Evolutionary conservation across 495 filamentous ascomycete genomes (phyloP).

Genomic region (Penicillium antarcticum): DNA sequence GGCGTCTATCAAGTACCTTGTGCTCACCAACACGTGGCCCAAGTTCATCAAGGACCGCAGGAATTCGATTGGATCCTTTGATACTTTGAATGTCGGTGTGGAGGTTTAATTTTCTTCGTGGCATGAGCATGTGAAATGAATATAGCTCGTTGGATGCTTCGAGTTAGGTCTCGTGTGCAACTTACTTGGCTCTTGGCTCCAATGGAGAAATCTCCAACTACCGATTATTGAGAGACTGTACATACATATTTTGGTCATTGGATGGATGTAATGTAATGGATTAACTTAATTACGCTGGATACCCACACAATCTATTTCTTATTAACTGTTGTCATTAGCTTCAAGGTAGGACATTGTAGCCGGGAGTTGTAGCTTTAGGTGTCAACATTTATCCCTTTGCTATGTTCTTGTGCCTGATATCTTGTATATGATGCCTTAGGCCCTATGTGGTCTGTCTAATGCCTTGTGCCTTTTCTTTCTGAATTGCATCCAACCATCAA

Average conservation of each 20-base stretch:
- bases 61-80: conserved; percentile 17
- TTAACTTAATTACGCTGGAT: not conserved
- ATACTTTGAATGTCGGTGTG: conserved; percentile 1
- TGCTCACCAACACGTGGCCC: conserved; percentile 69
- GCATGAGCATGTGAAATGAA: conserved; percentile 11
- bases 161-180: not conserved
- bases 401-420: no score
- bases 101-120: conserved; percentile 6
- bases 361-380: no score
- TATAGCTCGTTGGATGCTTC: not conserved
- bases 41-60: conserved; percentile 48
- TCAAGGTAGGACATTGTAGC: no score
- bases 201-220: not conserved
- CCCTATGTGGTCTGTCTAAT: no score
- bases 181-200: not conserved
- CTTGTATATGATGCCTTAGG: no score
- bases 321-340: not conserved
- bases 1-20: conserved; percentile 62
- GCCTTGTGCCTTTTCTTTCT: no score
- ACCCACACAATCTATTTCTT: conserved; percentile 2
- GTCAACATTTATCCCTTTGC: no score
- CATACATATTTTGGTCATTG: conserved; percentile 2
- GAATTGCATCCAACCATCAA: no score
- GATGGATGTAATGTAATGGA: conserved; percentile 3
- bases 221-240: not conserved